Percentiles rank a stretch among this genome's conserved stretches.
Conservation (phyloP, 176 grass and related monocot genomes). For the Oryza coarctata region DNA sequence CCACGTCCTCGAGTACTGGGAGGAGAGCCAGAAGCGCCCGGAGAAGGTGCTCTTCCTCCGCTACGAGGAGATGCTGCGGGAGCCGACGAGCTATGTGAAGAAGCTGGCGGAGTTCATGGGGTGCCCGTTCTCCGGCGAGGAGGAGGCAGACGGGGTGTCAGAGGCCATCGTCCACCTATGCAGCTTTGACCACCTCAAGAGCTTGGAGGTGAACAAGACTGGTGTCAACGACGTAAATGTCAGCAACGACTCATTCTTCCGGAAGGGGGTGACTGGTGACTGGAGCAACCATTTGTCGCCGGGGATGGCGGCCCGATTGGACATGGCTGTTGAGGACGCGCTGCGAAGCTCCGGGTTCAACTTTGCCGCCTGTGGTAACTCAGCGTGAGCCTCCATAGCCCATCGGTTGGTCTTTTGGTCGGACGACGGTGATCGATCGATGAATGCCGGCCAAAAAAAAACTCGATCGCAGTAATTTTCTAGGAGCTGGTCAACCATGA, state of each 20-base stretch:
- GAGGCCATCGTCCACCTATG: no score
- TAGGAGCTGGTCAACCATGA: no score
- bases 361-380: no score
- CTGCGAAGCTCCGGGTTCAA: no score
- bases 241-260: background rate
- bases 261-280: background rate
- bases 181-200: background rate
- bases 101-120: slow-evolving; percentile 14
- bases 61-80: slow-evolving; percentile 39
- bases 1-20: no score
- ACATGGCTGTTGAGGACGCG: background rate
- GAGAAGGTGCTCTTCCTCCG: slow-evolving; percentile 28
- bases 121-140: background rate
- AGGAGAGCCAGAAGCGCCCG: background rate
- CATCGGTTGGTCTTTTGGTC: no score
- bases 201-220: slow-evolving; percentile 1
- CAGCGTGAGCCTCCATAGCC: no score
- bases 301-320: background rate
- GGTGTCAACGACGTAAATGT: background rate
- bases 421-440: no score
- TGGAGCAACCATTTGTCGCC: no score
- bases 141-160: background rate
- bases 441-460: no score
- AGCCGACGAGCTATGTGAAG: background rate
- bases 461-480: no score